Conservation (phyloP, 1,139 yeast genomes). For the Oligophagozyma castellii region DNA sequence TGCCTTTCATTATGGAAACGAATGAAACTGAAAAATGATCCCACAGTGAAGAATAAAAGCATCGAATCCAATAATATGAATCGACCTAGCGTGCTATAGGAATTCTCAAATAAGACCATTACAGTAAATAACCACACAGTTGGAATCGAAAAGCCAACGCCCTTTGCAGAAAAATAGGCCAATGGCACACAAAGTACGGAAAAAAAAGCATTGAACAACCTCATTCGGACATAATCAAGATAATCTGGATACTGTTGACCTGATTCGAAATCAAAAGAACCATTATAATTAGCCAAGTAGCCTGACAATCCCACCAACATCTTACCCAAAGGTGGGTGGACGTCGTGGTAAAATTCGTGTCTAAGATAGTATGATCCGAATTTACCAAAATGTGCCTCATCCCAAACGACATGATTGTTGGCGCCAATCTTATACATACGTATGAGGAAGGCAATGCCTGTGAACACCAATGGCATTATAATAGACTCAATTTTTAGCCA, state of each 20-base stretch:
- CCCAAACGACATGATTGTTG: conserved; percentile 77
- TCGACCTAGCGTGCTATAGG: conserved; percentile 81
- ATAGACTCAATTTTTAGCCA: conserved; percentile 29
- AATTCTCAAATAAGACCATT: conserved; percentile 76
- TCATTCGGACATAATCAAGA: conserved; percentile 80
- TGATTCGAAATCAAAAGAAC: conserved; percentile 88
- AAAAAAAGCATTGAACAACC: conserved; percentile 84
- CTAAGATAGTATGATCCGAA: conserved; percentile 88
- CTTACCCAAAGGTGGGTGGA: conserved; percentile 96
- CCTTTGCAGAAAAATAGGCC: conserved; percentile 85
- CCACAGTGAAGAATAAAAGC: conserved; percentile 81
- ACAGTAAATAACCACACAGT: conserved; percentile 82
- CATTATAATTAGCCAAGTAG: conserved; percentile 86
- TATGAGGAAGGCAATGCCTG: conserved; percentile 52
- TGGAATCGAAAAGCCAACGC: conserved; percentile 63
- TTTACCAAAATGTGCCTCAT: conserved; percentile 94
- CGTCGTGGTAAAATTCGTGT: conserved; percentile 94
- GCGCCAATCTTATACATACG: conserved; percentile 67
- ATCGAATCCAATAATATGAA: conserved; percentile 93
- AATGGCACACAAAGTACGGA: conserved; percentile 84
- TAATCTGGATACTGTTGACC: conserved; percentile 79
- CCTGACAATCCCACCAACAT: conserved; percentile 95
- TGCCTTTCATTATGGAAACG: conserved; percentile 67
- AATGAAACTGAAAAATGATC: conserved; percentile 65
- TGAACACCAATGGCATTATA: conserved; percentile 44